phyloP scores from a whole-genome alignment of 495 filamentous ascomycete genomes.

The Cairneyella variabilis region DNA sequence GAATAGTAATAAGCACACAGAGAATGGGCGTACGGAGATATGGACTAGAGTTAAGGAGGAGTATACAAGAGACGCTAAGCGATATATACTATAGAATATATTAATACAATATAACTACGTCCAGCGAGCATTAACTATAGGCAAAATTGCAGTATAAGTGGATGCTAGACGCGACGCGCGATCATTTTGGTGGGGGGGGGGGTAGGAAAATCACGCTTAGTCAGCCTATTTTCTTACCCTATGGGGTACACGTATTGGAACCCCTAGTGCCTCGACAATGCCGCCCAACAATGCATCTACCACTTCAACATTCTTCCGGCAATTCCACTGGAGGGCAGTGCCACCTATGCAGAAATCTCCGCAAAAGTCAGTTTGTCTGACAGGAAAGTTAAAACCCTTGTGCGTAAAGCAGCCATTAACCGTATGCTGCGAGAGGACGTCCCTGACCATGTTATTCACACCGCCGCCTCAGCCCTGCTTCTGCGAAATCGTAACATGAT shows the following conservation, averaged over 20 bases:
- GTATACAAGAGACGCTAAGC: constrained; percentile 15
- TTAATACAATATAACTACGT: background rate
- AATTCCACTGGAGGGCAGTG: background rate
- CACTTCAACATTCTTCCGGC: background rate
- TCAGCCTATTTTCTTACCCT: no score
- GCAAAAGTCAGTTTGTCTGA: background rate
- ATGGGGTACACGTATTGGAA: no score
- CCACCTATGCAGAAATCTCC: background rate
- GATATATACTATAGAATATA: no score
- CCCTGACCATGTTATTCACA: background rate
- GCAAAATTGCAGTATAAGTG: no score
- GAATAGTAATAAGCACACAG: background rate
- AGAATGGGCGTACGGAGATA: constrained; percentile 3
- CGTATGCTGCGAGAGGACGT: background rate
- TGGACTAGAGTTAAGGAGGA: constrained; percentile 5
- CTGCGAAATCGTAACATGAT: background rate
- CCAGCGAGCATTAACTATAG: no score
- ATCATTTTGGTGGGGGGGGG: no score
- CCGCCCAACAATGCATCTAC: background rate
- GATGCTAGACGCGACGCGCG: no score
- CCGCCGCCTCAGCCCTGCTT: background rate
- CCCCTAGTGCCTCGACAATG: no score
- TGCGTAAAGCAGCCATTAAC: background rate
- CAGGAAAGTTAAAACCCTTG: background rate
- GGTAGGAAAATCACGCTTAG: no score